Percentiles rank a stretch among this genome's conserved stretches.
Conservation (phyloP, 768 basidiomycete genomes). For the Lactifluus echinatus region DNA sequence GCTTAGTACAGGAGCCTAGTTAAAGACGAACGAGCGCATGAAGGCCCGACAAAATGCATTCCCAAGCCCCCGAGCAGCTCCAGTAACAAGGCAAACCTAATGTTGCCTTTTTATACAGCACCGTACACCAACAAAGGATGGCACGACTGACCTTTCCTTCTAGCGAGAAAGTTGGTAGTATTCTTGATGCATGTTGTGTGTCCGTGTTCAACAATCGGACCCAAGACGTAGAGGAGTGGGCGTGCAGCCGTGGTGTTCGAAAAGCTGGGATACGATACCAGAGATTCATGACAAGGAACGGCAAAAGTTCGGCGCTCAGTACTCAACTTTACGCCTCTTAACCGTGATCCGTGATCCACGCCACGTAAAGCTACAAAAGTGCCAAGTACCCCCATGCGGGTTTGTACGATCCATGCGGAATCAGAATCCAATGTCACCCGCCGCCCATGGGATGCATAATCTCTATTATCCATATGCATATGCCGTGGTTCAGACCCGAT, state of each 20-base stretch:
- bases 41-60: constrained; percentile 88
- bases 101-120: too few species aligned
- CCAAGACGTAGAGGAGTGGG: not conserved
- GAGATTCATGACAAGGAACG: not conserved
- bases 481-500: not conserved
- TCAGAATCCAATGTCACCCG: too few species aligned
- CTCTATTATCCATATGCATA: not conserved
- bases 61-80: constrained; percentile 86
- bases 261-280: not conserved
- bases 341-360: too few species aligned
- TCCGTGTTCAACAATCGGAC: constrained; percentile 15
- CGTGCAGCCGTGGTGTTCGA: not conserved
- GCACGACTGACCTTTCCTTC: constrained; percentile 50
- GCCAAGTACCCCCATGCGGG: too few species aligned
- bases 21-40: constrained; percentile 59
- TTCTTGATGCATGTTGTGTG: constrained; percentile 30
- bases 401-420: too few species aligned
- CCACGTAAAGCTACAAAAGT: too few species aligned
- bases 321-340: too few species aligned
- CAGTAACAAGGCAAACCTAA: constrained; percentile 87
- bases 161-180: constrained; percentile 72
- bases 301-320: not conserved
- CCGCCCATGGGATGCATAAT: not conserved
- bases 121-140: too few species aligned
- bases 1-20: not conserved